phyloP scores from a whole-genome alignment of 805 yeast genomes.

The Ogataea trehaloabstinens region DNA sequence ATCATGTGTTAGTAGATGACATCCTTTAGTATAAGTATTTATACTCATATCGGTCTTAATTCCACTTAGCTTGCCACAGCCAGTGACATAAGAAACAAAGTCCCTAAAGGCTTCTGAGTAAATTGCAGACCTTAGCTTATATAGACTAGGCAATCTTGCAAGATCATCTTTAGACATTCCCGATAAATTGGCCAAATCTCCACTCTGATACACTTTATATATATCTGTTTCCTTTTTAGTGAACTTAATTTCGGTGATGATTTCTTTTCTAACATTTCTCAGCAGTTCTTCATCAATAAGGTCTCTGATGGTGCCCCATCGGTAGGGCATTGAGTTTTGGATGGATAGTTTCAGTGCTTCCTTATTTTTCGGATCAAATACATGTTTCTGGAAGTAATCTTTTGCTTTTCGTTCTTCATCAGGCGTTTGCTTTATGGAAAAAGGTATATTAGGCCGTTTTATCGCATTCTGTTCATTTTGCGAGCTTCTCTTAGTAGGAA shows the following conservation, averaged over 20 bases:
- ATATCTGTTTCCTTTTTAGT: slow-evolving; percentile 96
- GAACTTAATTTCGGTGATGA: slow-evolving; percentile 78
- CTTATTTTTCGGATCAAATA: slow-evolving; percentile 38
- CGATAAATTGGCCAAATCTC: slow-evolving; percentile 86
- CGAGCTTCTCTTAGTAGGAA: neutral
- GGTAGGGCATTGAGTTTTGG: slow-evolving; percentile 66
- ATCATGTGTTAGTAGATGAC: slow-evolving; percentile 93
- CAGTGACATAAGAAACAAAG: slow-evolving; percentile 70
- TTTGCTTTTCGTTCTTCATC: slow-evolving; percentile 33
- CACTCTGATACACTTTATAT: slow-evolving; percentile 87
- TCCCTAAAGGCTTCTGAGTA: slow-evolving; percentile 86
- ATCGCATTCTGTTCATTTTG: neutral
- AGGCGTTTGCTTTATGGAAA: slow-evolving; percentile 31
- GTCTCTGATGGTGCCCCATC: slow-evolving; percentile 82
- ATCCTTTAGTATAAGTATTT: slow-evolving; percentile 87
- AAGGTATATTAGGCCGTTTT: slow-evolving; percentile 14
- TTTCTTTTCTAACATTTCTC: slow-evolving; percentile 80
- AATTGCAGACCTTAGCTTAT: slow-evolving; percentile 78
- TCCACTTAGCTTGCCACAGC: slow-evolving; percentile 90
- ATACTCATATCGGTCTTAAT: slow-evolving; percentile 87
- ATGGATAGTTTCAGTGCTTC: slow-evolving; percentile 42
- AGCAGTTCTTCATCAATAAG: slow-evolving; percentile 75
- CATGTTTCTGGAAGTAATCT: slow-evolving; percentile 29
- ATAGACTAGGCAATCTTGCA: slow-evolving; percentile 69
- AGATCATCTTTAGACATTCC: slow-evolving; percentile 79